Evolutionary conservation across 345 rosid genomes (phyloP).

Genomic region (Excoecaria cochinchinensis): DNA sequence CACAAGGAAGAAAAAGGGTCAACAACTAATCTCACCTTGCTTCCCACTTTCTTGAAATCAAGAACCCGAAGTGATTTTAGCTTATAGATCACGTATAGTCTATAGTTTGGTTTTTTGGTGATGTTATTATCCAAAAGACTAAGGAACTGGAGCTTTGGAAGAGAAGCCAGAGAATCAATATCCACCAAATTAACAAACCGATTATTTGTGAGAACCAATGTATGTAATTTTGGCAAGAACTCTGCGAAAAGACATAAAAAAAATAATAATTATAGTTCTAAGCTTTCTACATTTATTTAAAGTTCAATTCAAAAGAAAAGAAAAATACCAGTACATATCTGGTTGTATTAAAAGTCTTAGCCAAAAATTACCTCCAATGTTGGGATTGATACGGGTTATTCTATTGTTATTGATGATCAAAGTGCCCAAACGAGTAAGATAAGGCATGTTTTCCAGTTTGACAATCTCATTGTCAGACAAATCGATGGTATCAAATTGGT

Average conservation of each 20-base stretch:
- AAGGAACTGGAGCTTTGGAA: slow-evolving; percentile 83
- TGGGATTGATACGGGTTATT: slow-evolving; percentile 88
- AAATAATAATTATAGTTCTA: background rate
- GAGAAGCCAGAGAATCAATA: slow-evolving; percentile 90
- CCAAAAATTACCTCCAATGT: slow-evolving; percentile 63
- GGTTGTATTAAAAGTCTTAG: background rate
- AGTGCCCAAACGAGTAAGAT: slow-evolving; percentile 87
- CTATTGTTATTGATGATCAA: slow-evolving; percentile 86
- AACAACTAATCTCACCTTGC: slow-evolving; percentile 57
- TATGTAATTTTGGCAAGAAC: slow-evolving; percentile 83
- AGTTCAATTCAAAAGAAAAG: no score
- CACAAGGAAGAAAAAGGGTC: background rate
- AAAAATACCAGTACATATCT: background rate
- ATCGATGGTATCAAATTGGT: slow-evolving; percentile 97
- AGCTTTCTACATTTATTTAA: background rate
- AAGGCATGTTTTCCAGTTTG: slow-evolving; percentile 90
- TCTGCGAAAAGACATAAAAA: slow-evolving; percentile 43
- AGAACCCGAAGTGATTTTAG: slow-evolving; percentile 81
- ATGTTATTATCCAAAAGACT: slow-evolving; percentile 89
- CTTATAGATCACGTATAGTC: slow-evolving; percentile 88
- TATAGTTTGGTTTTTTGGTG: slow-evolving; percentile 87
- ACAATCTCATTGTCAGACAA: slow-evolving; percentile 98
- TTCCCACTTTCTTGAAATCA: slow-evolving; percentile 92
- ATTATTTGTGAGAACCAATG: slow-evolving; percentile 88
- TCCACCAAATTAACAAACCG: slow-evolving; percentile 97